phyloP scores from a whole-genome alignment of 164 flowering plant species.

The Stephania japonica region DNA sequence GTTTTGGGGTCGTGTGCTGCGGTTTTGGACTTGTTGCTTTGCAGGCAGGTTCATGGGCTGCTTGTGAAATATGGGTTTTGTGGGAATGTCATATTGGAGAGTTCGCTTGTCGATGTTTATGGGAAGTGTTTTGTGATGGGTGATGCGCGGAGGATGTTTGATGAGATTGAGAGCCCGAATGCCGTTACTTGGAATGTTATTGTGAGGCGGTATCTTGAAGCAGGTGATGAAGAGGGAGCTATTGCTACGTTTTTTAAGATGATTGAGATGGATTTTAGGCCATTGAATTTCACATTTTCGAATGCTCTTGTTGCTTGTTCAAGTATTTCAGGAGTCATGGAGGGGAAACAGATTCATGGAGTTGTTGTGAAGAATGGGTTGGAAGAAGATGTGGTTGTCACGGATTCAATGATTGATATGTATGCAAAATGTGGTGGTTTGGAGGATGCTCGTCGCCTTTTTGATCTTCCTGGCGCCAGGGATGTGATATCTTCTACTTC shows the following conservation, averaged over 20 bases:
- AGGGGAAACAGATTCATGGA: conserved; percentile 52
- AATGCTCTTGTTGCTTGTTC: conserved; percentile 56
- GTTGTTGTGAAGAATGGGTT: conserved; percentile 30
- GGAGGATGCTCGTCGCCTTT: conserved; percentile 32
- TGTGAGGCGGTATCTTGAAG: conserved; percentile 50
- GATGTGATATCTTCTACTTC: conserved; percentile 43
- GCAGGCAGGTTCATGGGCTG: conserved; percentile 46
- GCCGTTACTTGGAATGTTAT: conserved; percentile 63
- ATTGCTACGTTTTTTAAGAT: conserved; percentile 40
- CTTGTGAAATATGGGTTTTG: conserved; percentile 39
- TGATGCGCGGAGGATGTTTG: conserved; percentile 50
- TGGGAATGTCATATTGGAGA: conserved; percentile 50
- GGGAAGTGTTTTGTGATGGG: conserved; percentile 48
- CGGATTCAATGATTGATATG: conserved; percentile 46
- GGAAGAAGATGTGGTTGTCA: conserved; percentile 35
- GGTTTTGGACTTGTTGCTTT: conserved; percentile 23
- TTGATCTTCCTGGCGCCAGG: conserved; percentile 29
- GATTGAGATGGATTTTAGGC: conserved; percentile 28
- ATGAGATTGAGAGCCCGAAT: conserved; percentile 47
- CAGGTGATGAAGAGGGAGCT: conserved; percentile 38
- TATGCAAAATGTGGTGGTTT: conserved; percentile 42
- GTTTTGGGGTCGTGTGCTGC: conserved; percentile 45
- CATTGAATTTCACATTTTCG: conserved; percentile 43
- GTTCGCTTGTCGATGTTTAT: conserved; percentile 60
- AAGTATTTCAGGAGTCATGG: conserved; percentile 25